Percentiles rank a stretch among this genome's conserved stretches.
Conservation (phyloP, 371 early-diverging fungal genomes). For the Rhizomucor pusillus region DNA sequence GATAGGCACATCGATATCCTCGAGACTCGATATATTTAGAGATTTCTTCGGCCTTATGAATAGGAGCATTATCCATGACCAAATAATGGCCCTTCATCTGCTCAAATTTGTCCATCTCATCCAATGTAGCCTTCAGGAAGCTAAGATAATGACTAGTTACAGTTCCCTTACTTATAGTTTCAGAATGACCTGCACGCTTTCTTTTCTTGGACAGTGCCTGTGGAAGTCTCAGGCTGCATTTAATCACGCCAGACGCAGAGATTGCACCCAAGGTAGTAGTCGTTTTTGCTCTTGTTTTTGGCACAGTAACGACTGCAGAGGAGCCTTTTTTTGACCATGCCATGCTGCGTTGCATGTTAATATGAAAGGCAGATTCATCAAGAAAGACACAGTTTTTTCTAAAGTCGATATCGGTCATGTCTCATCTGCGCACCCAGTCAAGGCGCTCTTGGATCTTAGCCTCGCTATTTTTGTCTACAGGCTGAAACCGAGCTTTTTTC, state of each 20-base stretch:
- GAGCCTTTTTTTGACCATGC: too few relatives aligned
- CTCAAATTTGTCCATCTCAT: constrained; percentile 16
- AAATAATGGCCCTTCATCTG: constrained; percentile 18
- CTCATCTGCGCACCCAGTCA: too few relatives aligned
- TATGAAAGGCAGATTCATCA: too few relatives aligned
- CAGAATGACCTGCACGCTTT: constrained; percentile 7
- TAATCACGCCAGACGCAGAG: not conserved
- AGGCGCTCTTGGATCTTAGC: too few relatives aligned
- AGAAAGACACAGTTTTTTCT: too few relatives aligned
- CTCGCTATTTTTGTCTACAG: too few relatives aligned
- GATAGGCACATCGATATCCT: constrained; percentile 16
- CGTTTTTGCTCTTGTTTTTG: too few relatives aligned
- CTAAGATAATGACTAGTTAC: constrained; percentile 22
- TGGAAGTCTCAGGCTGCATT: not conserved
- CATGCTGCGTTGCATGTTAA: too few relatives aligned
- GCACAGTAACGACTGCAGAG: too few relatives aligned
- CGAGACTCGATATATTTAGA: constrained; percentile 11
- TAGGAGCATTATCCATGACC: constrained; percentile 18
- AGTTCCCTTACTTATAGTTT: constrained; percentile 10
- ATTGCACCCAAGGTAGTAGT: too few relatives aligned
- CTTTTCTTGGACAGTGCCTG: constrained; percentile 11
- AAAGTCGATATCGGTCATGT: too few relatives aligned
- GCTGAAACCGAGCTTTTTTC: too few relatives aligned
- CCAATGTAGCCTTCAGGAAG: constrained; percentile 16
- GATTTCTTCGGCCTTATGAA: constrained; percentile 10